Conservation (phyloP, 2,329 filamentous ascomycete genomes). For the Xylariaceae sp. region DNA sequence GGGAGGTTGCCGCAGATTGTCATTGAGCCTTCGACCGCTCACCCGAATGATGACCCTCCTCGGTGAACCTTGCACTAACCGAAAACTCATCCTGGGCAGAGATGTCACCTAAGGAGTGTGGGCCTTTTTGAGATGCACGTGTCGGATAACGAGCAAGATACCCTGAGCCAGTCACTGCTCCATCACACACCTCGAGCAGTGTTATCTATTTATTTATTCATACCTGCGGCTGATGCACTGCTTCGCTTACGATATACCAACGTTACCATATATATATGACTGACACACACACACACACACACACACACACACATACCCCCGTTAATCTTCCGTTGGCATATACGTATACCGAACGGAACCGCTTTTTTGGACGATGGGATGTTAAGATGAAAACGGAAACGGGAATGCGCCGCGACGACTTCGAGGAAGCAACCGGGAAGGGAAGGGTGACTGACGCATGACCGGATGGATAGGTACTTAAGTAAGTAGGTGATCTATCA, state of each 20-base stretch:
- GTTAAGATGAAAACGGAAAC: not conserved
- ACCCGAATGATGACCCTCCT: constrained; percentile 27
- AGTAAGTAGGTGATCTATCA: not conserved
- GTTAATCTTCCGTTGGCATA: not conserved
- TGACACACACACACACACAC: no score
- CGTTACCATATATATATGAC: not conserved
- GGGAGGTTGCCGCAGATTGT: constrained; percentile 58
- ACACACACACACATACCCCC: no score
- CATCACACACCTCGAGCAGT: not conserved
- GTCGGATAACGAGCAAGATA: not conserved
- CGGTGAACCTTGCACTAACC: not conserved
- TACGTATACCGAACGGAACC: not conserved
- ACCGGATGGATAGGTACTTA: no score
- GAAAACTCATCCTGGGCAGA: not conserved
- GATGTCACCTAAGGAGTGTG: not conserved
- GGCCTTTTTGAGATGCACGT: not conserved
- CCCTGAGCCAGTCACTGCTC: not conserved
- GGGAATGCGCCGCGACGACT: not conserved
- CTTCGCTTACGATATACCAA: not conserved
- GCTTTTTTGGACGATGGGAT: not conserved
- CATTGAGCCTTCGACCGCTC: constrained; percentile 55
- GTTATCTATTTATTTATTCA: no score
- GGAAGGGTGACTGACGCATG: no score
- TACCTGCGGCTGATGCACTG: not conserved
- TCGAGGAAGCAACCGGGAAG: not conserved